Percentiles rank a stretch among this genome's conserved stretches.
These are phyloP conservation scores for Dactylorhiza incarnata DNA, from an alignment of 106 monocot genomes.

Conservation along the genomic window DNA sequence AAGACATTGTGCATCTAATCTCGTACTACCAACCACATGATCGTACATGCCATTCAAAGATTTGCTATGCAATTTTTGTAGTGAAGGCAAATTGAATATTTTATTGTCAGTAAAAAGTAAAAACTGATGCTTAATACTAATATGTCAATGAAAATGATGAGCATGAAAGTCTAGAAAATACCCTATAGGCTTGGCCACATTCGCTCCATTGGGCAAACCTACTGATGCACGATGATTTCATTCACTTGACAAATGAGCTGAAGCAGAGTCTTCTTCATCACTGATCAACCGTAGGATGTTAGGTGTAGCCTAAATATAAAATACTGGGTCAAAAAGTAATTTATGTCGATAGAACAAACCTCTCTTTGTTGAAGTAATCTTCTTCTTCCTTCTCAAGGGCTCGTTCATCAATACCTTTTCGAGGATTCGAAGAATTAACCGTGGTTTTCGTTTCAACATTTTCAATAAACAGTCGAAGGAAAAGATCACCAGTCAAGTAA, in stretches of 20 bases:
- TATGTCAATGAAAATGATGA: not conserved
- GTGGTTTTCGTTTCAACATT: conserved; percentile 32
- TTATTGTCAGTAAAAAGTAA: not conserved
- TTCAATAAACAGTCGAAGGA: conserved; percentile 48
- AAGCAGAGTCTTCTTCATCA: conserved; percentile 67
- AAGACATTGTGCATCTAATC: no score
- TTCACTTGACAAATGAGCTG: conserved; percentile 18
- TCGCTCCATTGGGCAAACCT: conserved; percentile 38
- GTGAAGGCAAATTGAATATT: not conserved
- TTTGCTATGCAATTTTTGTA: not conserved
- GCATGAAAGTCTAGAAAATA: conserved; percentile 2
- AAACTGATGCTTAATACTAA: not conserved
- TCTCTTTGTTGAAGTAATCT: conserved; percentile 93
- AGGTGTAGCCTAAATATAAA: not conserved
- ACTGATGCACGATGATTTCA: conserved; percentile 19
- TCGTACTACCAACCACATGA: no score
- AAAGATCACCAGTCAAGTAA: not conserved
- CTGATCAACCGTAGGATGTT: conserved; percentile 14
- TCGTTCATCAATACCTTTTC: conserved; percentile 65
- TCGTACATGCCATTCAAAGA: no score
- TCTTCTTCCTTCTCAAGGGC: conserved; percentile 98
- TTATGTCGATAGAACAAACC: conserved; percentile 24
- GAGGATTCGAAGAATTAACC: conserved; percentile 16
- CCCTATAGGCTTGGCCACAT: conserved; percentile 32
- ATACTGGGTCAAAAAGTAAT: not conserved